A percentile compares a stretch with the other conserved stretches of the same genome.
Conservation (phyloP, 2,329 filamentous ascomycete species). For the Fusarium haematococcum region DNA sequence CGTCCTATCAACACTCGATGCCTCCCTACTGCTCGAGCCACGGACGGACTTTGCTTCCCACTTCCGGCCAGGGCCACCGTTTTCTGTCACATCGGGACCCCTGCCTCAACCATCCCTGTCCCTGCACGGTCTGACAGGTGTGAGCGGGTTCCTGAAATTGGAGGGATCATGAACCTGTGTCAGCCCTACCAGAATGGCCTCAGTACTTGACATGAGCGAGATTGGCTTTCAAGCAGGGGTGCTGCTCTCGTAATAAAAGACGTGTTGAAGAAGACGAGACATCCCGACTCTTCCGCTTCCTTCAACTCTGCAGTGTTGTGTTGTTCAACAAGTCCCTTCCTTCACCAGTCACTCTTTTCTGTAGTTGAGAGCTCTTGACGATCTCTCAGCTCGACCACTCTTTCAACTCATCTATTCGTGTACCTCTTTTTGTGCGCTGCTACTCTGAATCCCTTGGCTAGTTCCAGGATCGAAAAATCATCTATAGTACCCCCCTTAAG, state of each 20-base stretch:
- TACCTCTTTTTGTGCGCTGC: conserved; percentile 1
- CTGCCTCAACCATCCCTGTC: not conserved
- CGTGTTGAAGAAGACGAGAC: not conserved
- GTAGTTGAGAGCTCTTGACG: conserved; percentile 32
- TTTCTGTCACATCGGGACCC: conserved; percentile 17
- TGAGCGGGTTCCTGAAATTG: conserved; percentile 36
- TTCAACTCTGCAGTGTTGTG: conserved; percentile 1
- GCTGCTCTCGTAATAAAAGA: conserved; percentile 1
- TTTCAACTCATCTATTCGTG: conserved; percentile 17
- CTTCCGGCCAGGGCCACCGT: conserved; percentile 20
- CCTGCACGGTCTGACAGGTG: not conserved
- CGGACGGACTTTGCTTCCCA: conserved; percentile 12
- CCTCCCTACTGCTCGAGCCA: conserved; percentile 29
- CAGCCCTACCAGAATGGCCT: conserved; percentile 45
- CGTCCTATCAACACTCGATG: conserved; percentile 18
- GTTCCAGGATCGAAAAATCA: conserved; percentile 19
- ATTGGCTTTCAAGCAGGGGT: conserved; percentile 26
- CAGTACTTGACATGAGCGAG: conserved; percentile 25
- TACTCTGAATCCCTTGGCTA: conserved; percentile 29
- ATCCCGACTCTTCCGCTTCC: not conserved
- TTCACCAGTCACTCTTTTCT: conserved; percentile 26
- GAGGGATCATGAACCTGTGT: conserved; percentile 38
- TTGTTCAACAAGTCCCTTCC: conserved; percentile 1
- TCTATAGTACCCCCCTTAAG: not conserved
- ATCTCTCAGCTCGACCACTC: conserved; percentile 30